Conservation (phyloP, 2,329 filamentous ascomycete species). For the Xylaria polymorpha region DNA sequence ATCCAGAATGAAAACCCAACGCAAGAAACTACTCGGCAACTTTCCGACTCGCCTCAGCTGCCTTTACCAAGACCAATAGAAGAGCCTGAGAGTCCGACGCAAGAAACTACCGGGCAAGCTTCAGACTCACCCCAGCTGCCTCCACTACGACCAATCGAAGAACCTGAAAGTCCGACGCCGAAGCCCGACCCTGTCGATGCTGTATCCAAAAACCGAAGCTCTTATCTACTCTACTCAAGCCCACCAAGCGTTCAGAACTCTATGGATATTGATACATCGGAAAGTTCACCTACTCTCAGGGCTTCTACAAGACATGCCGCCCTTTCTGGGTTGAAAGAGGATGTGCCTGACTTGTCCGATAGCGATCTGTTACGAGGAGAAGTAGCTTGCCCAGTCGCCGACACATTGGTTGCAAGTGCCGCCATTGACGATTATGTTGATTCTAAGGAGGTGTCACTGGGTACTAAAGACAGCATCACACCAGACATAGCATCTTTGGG, state of each 20-base stretch:
- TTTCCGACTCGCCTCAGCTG: slow-evolving; percentile 31
- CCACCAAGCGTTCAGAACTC: slow-evolving; percentile 50
- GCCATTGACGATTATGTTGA: not conserved
- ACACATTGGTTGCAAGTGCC: slow-evolving; percentile 27
- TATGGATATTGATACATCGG: slow-evolving; percentile 34
- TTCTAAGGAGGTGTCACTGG: slow-evolving; percentile 5
- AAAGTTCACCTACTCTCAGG: slow-evolving; percentile 34
- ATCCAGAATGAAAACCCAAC: not conserved
- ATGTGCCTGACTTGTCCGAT: slow-evolving; percentile 6
- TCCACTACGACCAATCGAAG: slow-evolving; percentile 30
- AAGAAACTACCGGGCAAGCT: slow-evolving; percentile 7
- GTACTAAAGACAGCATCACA: slow-evolving; percentile 8
- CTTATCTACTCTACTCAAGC: slow-evolving; percentile 56
- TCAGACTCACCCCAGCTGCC: slow-evolving; percentile 35
- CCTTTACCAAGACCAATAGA: slow-evolving; percentile 31
- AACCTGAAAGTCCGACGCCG: slow-evolving; percentile 37
- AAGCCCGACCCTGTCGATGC: slow-evolving; percentile 55
- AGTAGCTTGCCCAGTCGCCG: slow-evolving; percentile 10
- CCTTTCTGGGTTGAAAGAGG: slow-evolving; percentile 24
- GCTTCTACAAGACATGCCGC: slow-evolving; percentile 24
- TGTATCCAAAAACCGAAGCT: slow-evolving; percentile 57
- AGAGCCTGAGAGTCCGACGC: slow-evolving; percentile 25
- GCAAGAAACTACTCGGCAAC: slow-evolving; percentile 10
- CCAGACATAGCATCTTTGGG: slow-evolving; percentile 15
- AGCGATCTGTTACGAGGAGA: slow-evolving; percentile 9